phyloP scores from a whole-genome alignment of 495 filamentous ascomycete genomes.

The Corynascus novoguineensis region DNA sequence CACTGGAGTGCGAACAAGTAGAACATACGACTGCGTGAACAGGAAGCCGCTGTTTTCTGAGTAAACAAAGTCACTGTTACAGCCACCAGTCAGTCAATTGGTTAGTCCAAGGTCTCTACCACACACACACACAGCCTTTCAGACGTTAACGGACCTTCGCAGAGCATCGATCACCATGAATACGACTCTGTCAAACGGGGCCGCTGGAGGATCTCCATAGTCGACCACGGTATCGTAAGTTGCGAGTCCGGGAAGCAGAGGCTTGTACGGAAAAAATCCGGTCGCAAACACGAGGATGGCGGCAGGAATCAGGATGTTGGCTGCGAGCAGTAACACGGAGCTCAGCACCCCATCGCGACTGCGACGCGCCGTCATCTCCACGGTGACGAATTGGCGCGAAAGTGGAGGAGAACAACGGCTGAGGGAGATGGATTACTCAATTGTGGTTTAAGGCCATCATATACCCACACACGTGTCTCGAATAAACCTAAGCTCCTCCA shows the following conservation, averaged over 20 bases:
- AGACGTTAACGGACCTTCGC: conserved; percentile 55
- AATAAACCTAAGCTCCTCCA: not conserved
- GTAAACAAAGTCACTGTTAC: conserved; percentile 89
- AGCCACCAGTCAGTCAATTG: not conserved
- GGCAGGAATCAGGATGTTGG: conserved; percentile 72
- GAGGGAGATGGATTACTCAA: conserved; percentile 2
- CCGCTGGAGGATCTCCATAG: conserved; percentile 47
- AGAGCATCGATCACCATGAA: conserved; percentile 98
- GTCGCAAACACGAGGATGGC: conserved; percentile 78
- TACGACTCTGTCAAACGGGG: conserved; percentile 79
- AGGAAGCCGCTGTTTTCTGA: conserved; percentile 71
- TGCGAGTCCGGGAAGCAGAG: conserved; percentile 79
- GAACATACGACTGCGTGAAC: conserved; percentile 80
- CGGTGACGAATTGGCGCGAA: not conserved
- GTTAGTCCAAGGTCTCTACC: not conserved
- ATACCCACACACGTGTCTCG: no score
- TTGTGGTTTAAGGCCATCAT: conserved; percentile 12
- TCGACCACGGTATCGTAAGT: conserved; percentile 46
- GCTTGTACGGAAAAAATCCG: conserved; percentile 97
- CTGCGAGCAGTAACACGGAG: conserved; percentile 47
- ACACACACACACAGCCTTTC: not conserved
- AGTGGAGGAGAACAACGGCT: not conserved
- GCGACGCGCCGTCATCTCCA: conserved; percentile 27
- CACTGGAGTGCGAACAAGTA: not conserved
- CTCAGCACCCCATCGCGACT: conserved; percentile 30